Conservation (phyloP, 805 yeast genomes). For the Peterozyma toletana region DNA sequence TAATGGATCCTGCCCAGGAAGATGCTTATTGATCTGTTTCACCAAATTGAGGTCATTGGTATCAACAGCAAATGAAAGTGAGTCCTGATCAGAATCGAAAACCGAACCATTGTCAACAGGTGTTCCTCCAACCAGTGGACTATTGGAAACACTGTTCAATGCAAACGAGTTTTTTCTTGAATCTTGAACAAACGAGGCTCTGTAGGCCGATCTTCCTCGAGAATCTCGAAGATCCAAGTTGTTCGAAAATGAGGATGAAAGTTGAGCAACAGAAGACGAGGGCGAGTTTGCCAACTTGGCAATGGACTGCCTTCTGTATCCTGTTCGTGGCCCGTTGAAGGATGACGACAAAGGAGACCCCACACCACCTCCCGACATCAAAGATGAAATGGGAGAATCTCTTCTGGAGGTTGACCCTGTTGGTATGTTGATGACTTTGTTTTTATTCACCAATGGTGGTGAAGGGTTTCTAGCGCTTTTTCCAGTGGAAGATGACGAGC, state of each 20-base stretch:
- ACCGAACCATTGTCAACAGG: slow-evolving; percentile 16
- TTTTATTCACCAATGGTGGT: not conserved
- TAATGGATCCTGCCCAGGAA: slow-evolving; percentile 25
- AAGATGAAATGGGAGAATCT: slow-evolving; percentile 8
- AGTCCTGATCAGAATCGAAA: slow-evolving; percentile 12
- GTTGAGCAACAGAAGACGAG: slow-evolving; percentile 3
- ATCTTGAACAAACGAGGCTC: slow-evolving; percentile 4
- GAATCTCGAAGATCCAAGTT: not conserved
- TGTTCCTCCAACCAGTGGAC: slow-evolving; percentile 9
- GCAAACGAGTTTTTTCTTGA: slow-evolving; percentile 5
- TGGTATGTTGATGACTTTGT: slow-evolving; percentile 1
- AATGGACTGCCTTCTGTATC: slow-evolving; percentile 22
- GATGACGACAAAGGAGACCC: not conserved
- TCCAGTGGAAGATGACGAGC: not conserved
- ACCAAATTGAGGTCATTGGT: slow-evolving; percentile 26
- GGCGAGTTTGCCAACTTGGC: slow-evolving; percentile 25
- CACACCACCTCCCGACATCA: slow-evolving; percentile 5
- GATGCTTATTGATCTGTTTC: slow-evolving; percentile 27
- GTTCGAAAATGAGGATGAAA: slow-evolving; percentile 11
- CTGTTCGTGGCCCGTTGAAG: slow-evolving; percentile 6
- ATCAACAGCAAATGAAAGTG: slow-evolving; percentile 12
- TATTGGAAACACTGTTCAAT: slow-evolving; percentile 9
- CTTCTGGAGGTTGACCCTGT: not conserved
- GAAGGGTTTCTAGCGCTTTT: not conserved
- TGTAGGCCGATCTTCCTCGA: slow-evolving; percentile 5